Base-by-base conservation (phyloP, 2,329 filamentous ascomycete species). In the Emericellopsis cladophorae region DNA sequence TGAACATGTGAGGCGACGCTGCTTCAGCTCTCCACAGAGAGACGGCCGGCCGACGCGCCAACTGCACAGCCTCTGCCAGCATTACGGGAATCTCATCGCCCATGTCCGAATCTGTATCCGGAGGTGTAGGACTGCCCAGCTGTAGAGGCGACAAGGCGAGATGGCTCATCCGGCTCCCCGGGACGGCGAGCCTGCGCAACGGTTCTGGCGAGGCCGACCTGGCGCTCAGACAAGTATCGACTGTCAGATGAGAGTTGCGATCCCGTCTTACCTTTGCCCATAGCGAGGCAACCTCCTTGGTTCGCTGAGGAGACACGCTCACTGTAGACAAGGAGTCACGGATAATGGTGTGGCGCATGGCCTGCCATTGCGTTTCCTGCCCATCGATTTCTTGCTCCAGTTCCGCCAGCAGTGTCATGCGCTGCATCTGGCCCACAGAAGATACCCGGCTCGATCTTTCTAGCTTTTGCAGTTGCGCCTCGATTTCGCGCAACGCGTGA, bases 301-400 rank as follows among this genome's bases (percentile, higher is more conserved):
- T 10, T 37, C 7, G 35, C 3, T 14, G n/a, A 14, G 41, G 41
- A 26, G 44, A 43, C 15, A 33, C 61, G 54, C 8, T 60, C 57
- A 70, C 51, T 7, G 66, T 70, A 2, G 68, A 73, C 33, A 69
- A 51, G 6, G 73, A 76, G 47, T 71, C 65, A 42, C 67, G 66
- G 40, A 62, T 59, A 33, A 78, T 52, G 31, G 69, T 66, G 22
- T 67, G 59, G 42, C 74, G 73, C 58, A 80, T 67, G 39, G 68
- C 59, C 42, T 72, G 67, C 78, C 77, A 81, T 47, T 72, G 68
- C 41, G 64, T 65, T 51, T 78, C 74, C 51, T 81, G 72, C 46
- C 66, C 55, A 1, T 69, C 73, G 67, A 81, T 75, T 54, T 82
- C 78, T 45, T 61, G 62, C 51, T 82, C 78, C 2, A 82, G 59